These are phyloP conservation scores for Barbarea vulgaris DNA, from an alignment of 345 rosid species.

Conservation along the genomic window DNA sequence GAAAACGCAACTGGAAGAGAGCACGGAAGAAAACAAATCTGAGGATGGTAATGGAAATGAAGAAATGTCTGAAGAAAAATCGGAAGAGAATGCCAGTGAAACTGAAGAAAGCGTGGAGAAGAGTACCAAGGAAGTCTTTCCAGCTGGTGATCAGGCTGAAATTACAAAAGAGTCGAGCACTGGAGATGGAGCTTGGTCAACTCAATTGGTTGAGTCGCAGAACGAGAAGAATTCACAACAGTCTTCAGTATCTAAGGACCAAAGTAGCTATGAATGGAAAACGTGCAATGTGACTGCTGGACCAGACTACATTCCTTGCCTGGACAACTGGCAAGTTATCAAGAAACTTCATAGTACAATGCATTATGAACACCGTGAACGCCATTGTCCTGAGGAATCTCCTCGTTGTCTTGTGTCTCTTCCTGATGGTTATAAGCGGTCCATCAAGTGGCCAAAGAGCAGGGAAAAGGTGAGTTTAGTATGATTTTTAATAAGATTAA, in stretches of 20 bases:
- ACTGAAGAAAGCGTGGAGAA: constrained; percentile 41
- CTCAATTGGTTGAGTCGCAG: constrained; percentile 75
- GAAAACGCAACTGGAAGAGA: constrained; percentile 43
- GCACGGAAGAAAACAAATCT: constrained; percentile 42
- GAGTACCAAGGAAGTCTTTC: constrained; percentile 45
- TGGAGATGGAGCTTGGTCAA: constrained; percentile 63
- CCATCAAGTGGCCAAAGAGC: constrained; percentile 89
- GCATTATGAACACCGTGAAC: constrained; percentile 91
- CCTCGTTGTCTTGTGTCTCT: constrained; percentile 82
- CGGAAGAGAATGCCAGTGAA: constrained; percentile 29
- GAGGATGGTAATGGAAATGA: constrained; percentile 33
- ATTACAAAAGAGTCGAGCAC: constrained; percentile 56
- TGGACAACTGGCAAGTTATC: constrained; percentile 78
- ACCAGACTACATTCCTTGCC: constrained; percentile 95
- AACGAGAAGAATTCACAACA: constrained; percentile 74
- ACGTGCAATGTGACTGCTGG: constrained; percentile 85
- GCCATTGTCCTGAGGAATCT: constrained; percentile 88
- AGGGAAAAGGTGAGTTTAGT: constrained; percentile 62
- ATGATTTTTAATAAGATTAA: not conserved
- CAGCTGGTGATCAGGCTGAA: constrained; percentile 56
- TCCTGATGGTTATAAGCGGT: constrained; percentile 69
- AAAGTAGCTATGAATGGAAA: constrained; percentile 60
- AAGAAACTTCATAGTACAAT: constrained; percentile 63
- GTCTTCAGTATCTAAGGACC: constrained; percentile 46
- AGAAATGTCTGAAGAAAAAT: constrained; percentile 36